phyloP scores from a whole-genome alignment of 2,329 filamentous ascomycete species.

The Pestalotiopsis sp. region DNA sequence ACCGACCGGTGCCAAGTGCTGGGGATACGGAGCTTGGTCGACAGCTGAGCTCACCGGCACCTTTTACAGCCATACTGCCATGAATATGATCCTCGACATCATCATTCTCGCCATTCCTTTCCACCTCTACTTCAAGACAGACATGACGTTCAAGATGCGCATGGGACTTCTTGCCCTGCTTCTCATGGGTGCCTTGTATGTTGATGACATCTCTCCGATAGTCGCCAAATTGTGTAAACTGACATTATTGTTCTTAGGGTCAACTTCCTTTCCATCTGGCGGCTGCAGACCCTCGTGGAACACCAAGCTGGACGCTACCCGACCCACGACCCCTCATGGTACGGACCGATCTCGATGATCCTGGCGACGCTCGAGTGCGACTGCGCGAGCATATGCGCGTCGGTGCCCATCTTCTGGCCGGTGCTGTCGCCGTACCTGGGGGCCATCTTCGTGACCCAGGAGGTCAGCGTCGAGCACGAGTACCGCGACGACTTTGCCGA shows the following conservation, averaged over 20 bases:
- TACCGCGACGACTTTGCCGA: slow-evolving; percentile 3
- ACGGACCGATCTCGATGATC: slow-evolving; percentile 34
- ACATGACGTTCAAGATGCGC: slow-evolving; percentile 30
- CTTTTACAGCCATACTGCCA: slow-evolving; percentile 25
- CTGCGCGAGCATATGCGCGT: slow-evolving; percentile 34
- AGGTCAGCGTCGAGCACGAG: slow-evolving; percentile 30
- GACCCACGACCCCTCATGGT: slow-evolving; percentile 39
- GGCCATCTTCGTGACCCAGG: slow-evolving; percentile 40
- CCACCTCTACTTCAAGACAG: slow-evolving; percentile 19
- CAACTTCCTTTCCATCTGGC: slow-evolving; percentile 34
- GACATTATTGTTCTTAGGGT: slow-evolving; percentile 22
- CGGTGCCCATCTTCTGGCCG: slow-evolving; percentile 36
- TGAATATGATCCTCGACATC: slow-evolving; percentile 29
- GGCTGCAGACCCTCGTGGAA: slow-evolving; percentile 31
- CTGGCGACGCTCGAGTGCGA: slow-evolving; percentile 38
- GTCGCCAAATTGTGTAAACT: not conserved
- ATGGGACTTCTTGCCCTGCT: slow-evolving; percentile 33
- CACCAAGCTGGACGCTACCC: slow-evolving; percentile 34
- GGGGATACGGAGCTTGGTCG: slow-evolving; percentile 24
- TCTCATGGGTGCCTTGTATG: slow-evolving; percentile 34
- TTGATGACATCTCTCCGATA: slow-evolving; percentile 2
- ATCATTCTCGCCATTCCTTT: slow-evolving; percentile 26
- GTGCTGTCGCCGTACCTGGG: slow-evolving; percentile 31
- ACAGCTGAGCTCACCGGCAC: slow-evolving; percentile 20
- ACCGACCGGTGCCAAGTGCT: slow-evolving; percentile 15